These are phyloP conservation scores for Coniferiporia weirii DNA, from an alignment of 1,284 basidiomycete genomes.

Conservation along the genomic window DNA sequence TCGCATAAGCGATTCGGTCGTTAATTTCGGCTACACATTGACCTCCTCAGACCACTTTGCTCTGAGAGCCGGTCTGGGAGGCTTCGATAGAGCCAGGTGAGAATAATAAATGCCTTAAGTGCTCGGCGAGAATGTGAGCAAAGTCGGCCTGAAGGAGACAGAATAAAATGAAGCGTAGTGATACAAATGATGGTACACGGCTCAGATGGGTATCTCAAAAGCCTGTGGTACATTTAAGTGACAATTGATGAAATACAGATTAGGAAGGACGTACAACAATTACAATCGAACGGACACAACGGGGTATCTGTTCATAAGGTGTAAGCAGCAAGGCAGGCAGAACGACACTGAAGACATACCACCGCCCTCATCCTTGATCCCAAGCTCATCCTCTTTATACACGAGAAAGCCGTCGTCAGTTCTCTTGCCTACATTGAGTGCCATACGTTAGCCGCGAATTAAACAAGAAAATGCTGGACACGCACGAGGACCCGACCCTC, in stretches of 20 bases:
- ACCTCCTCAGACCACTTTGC: conserved; percentile 48
- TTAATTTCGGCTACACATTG: conserved; percentile 61
- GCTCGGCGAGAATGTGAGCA: background rate
- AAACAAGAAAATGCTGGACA: background rate
- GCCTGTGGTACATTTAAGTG: conserved; percentile 33
- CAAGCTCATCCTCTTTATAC: conserved; percentile 84
- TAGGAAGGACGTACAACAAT: conserved; percentile 61
- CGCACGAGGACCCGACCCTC: conserved; percentile 16
- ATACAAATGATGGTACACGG: background rate
- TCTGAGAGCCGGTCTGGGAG: conserved; percentile 36
- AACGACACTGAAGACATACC: conserved; percentile 43
- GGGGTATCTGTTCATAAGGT: conserved; percentile 46
- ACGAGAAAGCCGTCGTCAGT: conserved; percentile 84
- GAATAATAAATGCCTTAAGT: too few species aligned
- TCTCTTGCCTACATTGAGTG: conserved; percentile 51
- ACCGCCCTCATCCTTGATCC: conserved; percentile 68
- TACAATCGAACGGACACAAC: conserved; percentile 77
- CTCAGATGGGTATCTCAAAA: conserved; percentile 31
- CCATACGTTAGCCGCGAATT: background rate
- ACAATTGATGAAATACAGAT: background rate
- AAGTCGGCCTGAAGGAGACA: background rate
- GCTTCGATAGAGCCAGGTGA: conserved; percentile 64
- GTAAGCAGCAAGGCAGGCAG: background rate
- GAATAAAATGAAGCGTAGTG: background rate
- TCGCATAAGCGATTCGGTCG: background rate